Evolutionary conservation across 495 filamentous ascomycete genomes (phyloP), one percentile per base, ranked within the genome.

Genomic region (Penicillium manginii): DNA sequence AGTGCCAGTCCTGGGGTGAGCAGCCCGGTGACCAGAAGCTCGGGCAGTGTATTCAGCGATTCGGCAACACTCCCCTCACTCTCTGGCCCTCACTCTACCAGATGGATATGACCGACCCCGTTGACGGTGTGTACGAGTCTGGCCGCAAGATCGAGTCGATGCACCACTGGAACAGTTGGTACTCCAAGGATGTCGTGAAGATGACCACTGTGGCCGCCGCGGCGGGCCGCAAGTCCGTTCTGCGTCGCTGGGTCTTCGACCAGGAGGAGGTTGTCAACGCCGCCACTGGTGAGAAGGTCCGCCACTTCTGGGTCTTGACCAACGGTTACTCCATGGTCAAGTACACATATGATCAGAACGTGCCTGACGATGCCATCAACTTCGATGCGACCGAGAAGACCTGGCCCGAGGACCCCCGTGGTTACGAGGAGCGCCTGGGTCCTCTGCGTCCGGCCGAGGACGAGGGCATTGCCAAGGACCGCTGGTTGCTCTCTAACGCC

Each of bases 151-250:
- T 83, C 1, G 67, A 87, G 26, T 84, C 81, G 51, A 71, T 90
- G 49, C 87, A 90, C 67, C 85, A 89, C 70, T 88, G 84, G 84
- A 87, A 86, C 68, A 81, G 77, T 22, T 79, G 76, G 73, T 78
- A 77, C 52, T 72, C 66, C 55, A 79, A 79, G 69, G 79, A 85
- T 31, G 73, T 88, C 5, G 78, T 82, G 51, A 77, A 81, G 61
- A 88, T 88, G 84, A 81, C 81, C 45, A 74, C 77, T 22, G 79
- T 84, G 11, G 64, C 80, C 9, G 74, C 76, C 19, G 73, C 84
- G 3, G 86, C 85, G 19, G 86, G 85, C 17, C 83, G 83, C 33
- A 84, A 84, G 53, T 85, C 77, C 8, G 74, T 86, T 54, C 74
- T 88, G 23, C 84, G 85, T 66, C 80, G 87, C 21, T 88, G 81